These are phyloP conservation scores for Gossypium mustelinum DNA, from an alignment of 345 rosid species.

Conservation along the genomic window DNA sequence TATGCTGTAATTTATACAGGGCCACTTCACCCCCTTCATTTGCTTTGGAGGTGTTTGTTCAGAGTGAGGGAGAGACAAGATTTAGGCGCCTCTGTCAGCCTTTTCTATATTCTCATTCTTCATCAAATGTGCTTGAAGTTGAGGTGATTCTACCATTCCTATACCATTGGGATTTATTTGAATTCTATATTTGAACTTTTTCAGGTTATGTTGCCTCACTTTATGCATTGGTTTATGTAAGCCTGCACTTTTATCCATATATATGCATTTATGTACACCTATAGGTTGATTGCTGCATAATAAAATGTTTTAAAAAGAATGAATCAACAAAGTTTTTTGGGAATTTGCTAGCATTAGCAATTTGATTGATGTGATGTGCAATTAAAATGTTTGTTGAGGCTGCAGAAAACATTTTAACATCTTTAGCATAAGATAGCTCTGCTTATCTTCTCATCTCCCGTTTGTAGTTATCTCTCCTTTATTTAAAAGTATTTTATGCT, in stretches of 20 bases:
- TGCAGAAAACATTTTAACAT: neutral
- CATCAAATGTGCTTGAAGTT: constrained; percentile 92
- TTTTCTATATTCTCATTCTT: constrained; percentile 89
- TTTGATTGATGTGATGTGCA: neutral
- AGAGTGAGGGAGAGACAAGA: constrained; percentile 60
- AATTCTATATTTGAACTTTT: neutral
- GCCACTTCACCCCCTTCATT: constrained; percentile 98
- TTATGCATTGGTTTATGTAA: neutral
- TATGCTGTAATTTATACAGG: constrained; percentile 38
- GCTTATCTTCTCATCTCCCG: neutral
- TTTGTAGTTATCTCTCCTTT: too few species aligned
- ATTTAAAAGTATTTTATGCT: neutral
- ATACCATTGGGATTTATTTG: neutral
- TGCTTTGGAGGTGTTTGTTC: constrained; percentile 97
- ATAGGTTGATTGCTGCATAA: neutral
- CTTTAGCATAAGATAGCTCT: neutral
- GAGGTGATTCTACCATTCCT: constrained; percentile 44
- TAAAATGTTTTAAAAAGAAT: constrained; percentile 1
- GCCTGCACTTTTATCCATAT: neutral
- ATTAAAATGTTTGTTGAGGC: neutral
- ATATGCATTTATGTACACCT: neutral
- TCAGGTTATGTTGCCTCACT: constrained; percentile 1
- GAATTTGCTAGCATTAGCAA: neutral
- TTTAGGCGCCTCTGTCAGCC: constrained; percentile 98
- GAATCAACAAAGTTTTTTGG: neutral